Evolutionary conservation across 2,329 filamentous ascomycete species (phyloP).

Genomic region (Calonectria multiphialidica): DNA sequence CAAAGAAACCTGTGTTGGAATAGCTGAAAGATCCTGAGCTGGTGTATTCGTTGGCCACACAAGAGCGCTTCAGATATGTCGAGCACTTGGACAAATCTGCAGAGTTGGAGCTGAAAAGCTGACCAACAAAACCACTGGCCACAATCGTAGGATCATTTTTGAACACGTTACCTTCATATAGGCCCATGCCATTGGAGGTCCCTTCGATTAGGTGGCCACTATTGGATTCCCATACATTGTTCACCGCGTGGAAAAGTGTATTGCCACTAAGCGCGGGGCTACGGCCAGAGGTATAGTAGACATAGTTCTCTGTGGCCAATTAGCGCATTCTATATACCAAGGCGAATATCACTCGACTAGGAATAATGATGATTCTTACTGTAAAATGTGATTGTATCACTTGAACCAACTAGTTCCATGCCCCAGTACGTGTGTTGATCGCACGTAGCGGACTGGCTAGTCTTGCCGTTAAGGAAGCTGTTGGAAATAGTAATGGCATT

Average conservation of each 20-base stretch:
- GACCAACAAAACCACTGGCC: background rate
- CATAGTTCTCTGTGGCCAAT: background rate
- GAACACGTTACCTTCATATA: background rate
- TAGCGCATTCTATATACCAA: background rate
- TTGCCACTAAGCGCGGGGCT: background rate
- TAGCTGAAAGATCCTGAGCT: background rate
- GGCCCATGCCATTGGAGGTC: background rate
- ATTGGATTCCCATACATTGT: background rate
- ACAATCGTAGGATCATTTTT: background rate
- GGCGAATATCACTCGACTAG: background rate
- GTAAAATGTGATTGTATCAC: background rate
- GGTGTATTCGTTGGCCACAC: background rate
- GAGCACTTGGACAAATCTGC: background rate
- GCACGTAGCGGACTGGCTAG: background rate
- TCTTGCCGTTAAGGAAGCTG: background rate
- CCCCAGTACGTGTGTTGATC: background rate
- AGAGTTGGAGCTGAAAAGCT: slow-evolving; percentile 1
- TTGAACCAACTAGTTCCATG: background rate
- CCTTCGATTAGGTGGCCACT: background rate
- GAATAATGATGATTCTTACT: background rate
- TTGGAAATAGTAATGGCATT: background rate
- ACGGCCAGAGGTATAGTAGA: slow-evolving; percentile 6
- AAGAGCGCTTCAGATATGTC: slow-evolving; percentile 1
- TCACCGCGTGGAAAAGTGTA: background rate
- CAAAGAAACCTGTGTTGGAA: background rate